A percentile compares a stretch with the other conserved stretches of the same genome.
phyloP scores from a whole-genome alignment of 2,329 filamentous ascomycete species.

The Leptodontidium sp. region DNA sequence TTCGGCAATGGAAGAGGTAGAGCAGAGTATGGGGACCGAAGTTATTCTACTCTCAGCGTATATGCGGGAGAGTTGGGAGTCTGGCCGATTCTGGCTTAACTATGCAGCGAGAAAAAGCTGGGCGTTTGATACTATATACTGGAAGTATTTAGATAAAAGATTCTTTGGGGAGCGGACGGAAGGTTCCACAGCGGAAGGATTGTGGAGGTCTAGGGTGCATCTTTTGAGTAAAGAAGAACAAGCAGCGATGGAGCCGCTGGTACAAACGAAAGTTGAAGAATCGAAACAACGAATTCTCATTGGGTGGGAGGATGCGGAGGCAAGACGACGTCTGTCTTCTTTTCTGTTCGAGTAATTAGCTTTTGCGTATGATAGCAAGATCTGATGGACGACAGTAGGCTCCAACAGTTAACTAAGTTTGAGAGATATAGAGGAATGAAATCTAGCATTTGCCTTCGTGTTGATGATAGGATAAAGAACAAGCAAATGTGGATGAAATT shows the following conservation, averaged over 20 bases:
- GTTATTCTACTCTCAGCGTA: constrained; percentile 39
- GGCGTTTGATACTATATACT: constrained; percentile 51
- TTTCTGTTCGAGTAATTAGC: constrained; percentile 20
- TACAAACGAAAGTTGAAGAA: constrained; percentile 47
- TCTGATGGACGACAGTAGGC: too few species aligned
- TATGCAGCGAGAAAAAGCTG: constrained; percentile 51
- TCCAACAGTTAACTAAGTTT: too few species aligned
- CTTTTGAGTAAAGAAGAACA: constrained; percentile 43
- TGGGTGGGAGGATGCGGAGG: constrained; percentile 27
- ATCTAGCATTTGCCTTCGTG: too few species aligned
- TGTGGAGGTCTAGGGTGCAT: constrained; percentile 45
- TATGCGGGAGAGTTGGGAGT: constrained; percentile 40
- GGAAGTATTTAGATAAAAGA: constrained; percentile 49
- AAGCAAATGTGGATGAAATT: too few species aligned
- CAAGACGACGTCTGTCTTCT: constrained; percentile 10
- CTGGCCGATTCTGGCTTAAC: constrained; percentile 46
- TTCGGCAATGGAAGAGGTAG: constrained; percentile 45
- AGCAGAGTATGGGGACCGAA: constrained; percentile 28
- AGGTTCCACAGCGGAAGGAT: constrained; percentile 27
- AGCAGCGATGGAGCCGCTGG: constrained; percentile 45
- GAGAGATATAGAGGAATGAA: too few species aligned
- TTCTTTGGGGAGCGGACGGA: constrained; percentile 46
- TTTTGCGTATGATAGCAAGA: background rate
- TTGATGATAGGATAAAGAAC: too few species aligned
- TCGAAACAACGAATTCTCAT: constrained; percentile 28